phyloP scores from a whole-genome alignment of 495 filamentous ascomycete species.

The Tuber calosporum region DNA sequence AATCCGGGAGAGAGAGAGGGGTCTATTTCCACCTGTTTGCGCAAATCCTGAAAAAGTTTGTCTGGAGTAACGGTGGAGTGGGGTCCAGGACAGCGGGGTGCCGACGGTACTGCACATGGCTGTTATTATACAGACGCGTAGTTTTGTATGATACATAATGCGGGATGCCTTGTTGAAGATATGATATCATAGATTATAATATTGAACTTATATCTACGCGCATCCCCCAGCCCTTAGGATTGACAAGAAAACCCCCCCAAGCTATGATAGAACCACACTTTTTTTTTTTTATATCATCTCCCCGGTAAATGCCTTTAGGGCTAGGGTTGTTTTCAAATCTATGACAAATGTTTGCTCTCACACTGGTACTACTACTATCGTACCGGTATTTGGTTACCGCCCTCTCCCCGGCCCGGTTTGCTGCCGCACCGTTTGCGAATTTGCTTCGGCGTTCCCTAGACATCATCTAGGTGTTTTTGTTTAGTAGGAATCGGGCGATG shows the following conservation, averaged over 20 bases:
- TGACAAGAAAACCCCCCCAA: not conserved
- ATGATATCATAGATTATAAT: no score
- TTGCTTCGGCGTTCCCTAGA: not conserved
- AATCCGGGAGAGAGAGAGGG: no score
- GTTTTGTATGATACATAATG: no score
- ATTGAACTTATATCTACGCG: not conserved
- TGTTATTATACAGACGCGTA: no score
- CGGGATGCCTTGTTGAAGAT: no score
- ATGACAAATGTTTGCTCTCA: not conserved
- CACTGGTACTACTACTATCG: not conserved
- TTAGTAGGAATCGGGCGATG: not conserved
- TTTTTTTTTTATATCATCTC: not conserved
- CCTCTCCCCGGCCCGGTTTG: not conserved
- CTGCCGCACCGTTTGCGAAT: not conserved
- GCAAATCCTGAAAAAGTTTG: no score
- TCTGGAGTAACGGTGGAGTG: no score
- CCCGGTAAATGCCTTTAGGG: not conserved
- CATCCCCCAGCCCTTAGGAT: not conserved
- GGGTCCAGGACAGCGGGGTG: no score
- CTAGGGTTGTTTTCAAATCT: not conserved
- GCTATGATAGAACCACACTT: not conserved
- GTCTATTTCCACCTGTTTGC: no score
- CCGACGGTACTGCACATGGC: no score
- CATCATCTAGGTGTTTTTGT: not conserved
- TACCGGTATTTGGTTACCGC: not conserved